These are phyloP conservation scores for Dothidotthia symphoricarpi DNA, from an alignment of 2,329 filamentous ascomycete genomes.

Conservation along the genomic window DNA sequence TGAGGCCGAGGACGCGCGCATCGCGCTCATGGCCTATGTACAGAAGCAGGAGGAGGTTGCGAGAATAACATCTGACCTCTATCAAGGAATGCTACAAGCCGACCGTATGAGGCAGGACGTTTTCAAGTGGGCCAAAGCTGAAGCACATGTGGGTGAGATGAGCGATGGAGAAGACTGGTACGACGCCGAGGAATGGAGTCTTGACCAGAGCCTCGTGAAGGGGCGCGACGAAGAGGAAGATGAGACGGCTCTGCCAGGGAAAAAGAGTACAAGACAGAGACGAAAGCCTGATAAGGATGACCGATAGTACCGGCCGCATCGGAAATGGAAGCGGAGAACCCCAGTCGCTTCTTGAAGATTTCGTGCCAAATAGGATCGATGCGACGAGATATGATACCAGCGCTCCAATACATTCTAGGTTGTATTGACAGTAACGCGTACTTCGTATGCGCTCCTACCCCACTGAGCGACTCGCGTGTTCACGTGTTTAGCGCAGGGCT, in stretches of 20 bases:
- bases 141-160: conserved; percentile 74
- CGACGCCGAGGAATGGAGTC: conserved; percentile 74
- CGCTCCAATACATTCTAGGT: conserved; percentile 1
- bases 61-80: conserved; percentile 65
- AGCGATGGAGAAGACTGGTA: conserved; percentile 90
- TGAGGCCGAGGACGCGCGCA: conserved; percentile 76
- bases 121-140: conserved; percentile 72
- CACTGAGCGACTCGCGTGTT: conserved; percentile 8
- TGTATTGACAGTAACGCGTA: neutral
- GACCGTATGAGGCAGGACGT: conserved; percentile 71
- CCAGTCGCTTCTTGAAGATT: too few species aligned
- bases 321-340: neutral
- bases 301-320: conserved; percentile 17
- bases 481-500: conserved; percentile 3
- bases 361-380: conserved; percentile 7
- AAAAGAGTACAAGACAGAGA: conserved; percentile 49
- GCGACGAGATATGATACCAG: conserved; percentile 23
- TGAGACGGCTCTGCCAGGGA: conserved; percentile 54
- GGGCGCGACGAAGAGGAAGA: conserved; percentile 78
- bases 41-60: conserved; percentile 86
- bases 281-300: conserved; percentile 41
- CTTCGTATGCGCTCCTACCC: conserved; percentile 16
- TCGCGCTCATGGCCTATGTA: conserved; percentile 71
- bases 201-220: conserved; percentile 74
- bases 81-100: conserved; percentile 68